Evolutionary conservation across 345 rosid species (phyloP).

Genomic region (Nephelium lappaceum): DNA sequence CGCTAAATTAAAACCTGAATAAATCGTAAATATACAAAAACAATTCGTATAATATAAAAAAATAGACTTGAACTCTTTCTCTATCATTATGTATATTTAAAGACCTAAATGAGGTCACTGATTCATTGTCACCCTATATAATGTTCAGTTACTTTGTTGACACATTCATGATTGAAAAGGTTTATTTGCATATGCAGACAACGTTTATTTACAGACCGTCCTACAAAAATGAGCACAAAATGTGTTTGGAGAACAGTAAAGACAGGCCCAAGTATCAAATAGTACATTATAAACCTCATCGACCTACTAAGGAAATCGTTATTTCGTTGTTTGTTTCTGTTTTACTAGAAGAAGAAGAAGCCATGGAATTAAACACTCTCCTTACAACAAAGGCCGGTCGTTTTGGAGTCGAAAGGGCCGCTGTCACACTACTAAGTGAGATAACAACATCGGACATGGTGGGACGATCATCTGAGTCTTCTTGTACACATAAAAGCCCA

Average conservation of each 20-base stretch:
- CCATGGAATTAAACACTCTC: background rate
- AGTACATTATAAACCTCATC: background rate
- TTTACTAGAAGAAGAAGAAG: slow-evolving; percentile 16
- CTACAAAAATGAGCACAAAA: no score
- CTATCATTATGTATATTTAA: no score
- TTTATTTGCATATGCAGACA: no score
- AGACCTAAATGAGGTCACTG: no score
- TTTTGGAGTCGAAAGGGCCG: slow-evolving; percentile 31
- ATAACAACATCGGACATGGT: slow-evolving; percentile 28
- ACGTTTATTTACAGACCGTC: no score
- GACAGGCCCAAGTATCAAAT: background rate
- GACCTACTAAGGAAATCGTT: background rate
- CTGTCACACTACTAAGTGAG: slow-evolving; percentile 27
- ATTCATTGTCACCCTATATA: no score
- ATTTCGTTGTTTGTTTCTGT: background rate
- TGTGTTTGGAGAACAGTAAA: background rate
- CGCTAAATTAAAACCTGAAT: no score
- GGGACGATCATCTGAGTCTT: slow-evolving; percentile 38
- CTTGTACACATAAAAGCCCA: slow-evolving; percentile 38
- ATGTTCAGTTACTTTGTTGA: no score
- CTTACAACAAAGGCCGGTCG: slow-evolving; percentile 32
- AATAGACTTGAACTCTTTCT: no score
- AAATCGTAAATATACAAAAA: no score
- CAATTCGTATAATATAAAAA: no score
- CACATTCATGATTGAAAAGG: no score